Conservation (phyloP, 345 rosid species). For the Bretschneidera sinensis region DNA sequence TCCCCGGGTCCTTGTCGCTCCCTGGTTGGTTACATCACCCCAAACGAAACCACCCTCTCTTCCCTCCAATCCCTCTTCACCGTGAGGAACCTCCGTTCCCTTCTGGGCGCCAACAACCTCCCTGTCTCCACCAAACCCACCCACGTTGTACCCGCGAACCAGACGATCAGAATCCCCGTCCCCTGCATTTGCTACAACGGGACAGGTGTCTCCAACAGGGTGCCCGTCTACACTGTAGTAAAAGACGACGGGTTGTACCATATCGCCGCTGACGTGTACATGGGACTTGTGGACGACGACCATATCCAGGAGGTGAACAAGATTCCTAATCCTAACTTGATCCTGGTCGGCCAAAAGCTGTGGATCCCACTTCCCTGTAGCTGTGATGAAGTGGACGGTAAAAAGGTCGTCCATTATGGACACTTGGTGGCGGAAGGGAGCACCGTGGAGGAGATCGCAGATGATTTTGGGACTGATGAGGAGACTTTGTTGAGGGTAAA, state of each 20-base stretch:
- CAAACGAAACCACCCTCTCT: slow-evolving; percentile 42
- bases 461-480: slow-evolving; percentile 34
- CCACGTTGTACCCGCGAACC: slow-evolving; percentile 11
- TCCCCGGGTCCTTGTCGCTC: slow-evolving; percentile 27
- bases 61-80: slow-evolving; percentile 45
- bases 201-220: slow-evolving; percentile 40
- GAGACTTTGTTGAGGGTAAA: slow-evolving; percentile 35
- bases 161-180: slow-evolving; percentile 47
- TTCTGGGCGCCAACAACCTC: slow-evolving; percentile 58
- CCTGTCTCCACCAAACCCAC: slow-evolving; percentile 28
- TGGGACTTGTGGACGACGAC: slow-evolving; percentile 16
- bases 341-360: slow-evolving; percentile 31
- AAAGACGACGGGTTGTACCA: slow-evolving; percentile 29
- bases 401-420: slow-evolving; percentile 47
- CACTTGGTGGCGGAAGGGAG: slow-evolving; percentile 46
- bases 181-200: slow-evolving; percentile 54
- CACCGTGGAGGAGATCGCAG: slow-evolving; percentile 39
- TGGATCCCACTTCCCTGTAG: slow-evolving; percentile 70
- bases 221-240: slow-evolving; percentile 43
- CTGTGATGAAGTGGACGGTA: slow-evolving; percentile 43
- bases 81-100: slow-evolving; percentile 30
- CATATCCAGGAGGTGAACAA: slow-evolving; percentile 34
- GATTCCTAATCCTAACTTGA: slow-evolving; percentile 19
- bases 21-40: slow-evolving; percentile 47
- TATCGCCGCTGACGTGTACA: slow-evolving; percentile 36